Base-by-base conservation (phyloP, 2,329 filamentous ascomycete genomes). In the Elsinoe perseae region DNA sequence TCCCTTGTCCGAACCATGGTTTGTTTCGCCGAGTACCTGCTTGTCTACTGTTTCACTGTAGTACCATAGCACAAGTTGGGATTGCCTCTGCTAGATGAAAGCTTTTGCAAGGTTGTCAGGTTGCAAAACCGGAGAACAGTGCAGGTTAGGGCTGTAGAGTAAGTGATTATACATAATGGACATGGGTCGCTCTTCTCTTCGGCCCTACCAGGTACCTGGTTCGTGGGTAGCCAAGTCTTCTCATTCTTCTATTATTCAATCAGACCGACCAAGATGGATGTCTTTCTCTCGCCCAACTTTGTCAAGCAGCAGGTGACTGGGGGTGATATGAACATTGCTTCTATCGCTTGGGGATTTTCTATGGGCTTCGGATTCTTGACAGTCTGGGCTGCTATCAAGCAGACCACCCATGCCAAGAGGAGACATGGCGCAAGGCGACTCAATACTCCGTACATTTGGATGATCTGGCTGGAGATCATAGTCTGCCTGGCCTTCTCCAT, bases 391-490 rank as follows among this genome's bases (percentile, higher is more conserved):
- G 70, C 70, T 8, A 55, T 66, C 34, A 68, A 66, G 61, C 71
- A 73, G 61, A 69, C 68, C 1, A 36, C 16, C 16, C 16, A 28
- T 2, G 48, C 48, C 3, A 52, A 36, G 48, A 52, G 48, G 30
- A 62, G 60, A 56, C 60, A 68, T 6, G 28, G 67, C 21, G 59
- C 63, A 12, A 75, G 74, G 58, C 64, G 69, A 1, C 77, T 77
- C 58, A 67, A 42, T 18, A 59, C 46, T 27, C 54, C 57, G 2
- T 59, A 59, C 32, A 38, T 78, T 0, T 73, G 72, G 67, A 72
- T 78, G 72, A 71, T 78, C 55, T 78, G 75, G 76, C 53, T 71
- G 25, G 76, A 78, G 61, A 67, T 77, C 2, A 1, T 68, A 1
- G 72, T 73, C 2, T 76, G 71, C 9, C 64, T 74, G 9, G 59